A percentile compares a stretch with the other conserved stretches of the same genome.
Conservation (phyloP, 2,329 filamentous ascomycete species). For the Arthrobotrys iridis region DNA sequence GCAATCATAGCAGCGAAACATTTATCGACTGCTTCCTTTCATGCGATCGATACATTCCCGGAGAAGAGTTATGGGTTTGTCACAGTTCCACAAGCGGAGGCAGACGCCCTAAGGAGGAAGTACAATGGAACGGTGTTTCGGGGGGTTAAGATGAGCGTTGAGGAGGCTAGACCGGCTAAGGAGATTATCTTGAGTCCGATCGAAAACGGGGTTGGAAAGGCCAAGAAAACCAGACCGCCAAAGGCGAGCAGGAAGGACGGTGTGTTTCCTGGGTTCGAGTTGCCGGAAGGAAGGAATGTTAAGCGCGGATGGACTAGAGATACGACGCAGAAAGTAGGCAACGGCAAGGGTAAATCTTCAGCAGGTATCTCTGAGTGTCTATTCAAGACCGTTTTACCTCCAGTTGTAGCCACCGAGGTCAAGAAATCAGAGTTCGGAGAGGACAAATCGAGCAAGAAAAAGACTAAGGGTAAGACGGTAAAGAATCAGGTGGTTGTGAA, state of each 20-base stretch:
- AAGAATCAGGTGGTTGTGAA: slow-evolving; percentile 78
- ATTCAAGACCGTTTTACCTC: slow-evolving; percentile 82
- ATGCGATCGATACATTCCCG: slow-evolving; percentile 84
- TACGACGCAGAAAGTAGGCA: slow-evolving; percentile 60
- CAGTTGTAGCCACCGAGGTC: slow-evolving; percentile 63
- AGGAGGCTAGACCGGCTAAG: slow-evolving; percentile 74
- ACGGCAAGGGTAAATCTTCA: slow-evolving; percentile 60
- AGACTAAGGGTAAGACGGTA: slow-evolving; percentile 66
- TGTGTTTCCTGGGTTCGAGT: slow-evolving; percentile 73
- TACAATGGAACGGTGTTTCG: slow-evolving; percentile 86
- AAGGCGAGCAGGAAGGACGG: slow-evolving; percentile 65
- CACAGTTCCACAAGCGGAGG: slow-evolving; percentile 81
- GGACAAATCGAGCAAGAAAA: slow-evolving; percentile 61
- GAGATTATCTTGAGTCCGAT: slow-evolving; percentile 54
- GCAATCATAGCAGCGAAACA: slow-evolving; percentile 71
- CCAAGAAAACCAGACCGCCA: slow-evolving; percentile 46
- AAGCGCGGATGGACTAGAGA: slow-evolving; percentile 88
- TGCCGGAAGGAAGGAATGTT: slow-evolving; percentile 79
- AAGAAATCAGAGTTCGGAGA: slow-evolving; percentile 52
- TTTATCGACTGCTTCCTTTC: slow-evolving; percentile 83
- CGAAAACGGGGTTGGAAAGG: slow-evolving; percentile 61
- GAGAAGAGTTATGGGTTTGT: slow-evolving; percentile 91
- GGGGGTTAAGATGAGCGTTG: slow-evolving; percentile 84
- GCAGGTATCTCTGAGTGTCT: slow-evolving; percentile 76
- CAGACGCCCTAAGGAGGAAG: slow-evolving; percentile 90